These are phyloP conservation scores for Alternaria brassicae DNA, from an alignment of 2,329 filamentous ascomycete species.

Conservation along the genomic window DNA sequence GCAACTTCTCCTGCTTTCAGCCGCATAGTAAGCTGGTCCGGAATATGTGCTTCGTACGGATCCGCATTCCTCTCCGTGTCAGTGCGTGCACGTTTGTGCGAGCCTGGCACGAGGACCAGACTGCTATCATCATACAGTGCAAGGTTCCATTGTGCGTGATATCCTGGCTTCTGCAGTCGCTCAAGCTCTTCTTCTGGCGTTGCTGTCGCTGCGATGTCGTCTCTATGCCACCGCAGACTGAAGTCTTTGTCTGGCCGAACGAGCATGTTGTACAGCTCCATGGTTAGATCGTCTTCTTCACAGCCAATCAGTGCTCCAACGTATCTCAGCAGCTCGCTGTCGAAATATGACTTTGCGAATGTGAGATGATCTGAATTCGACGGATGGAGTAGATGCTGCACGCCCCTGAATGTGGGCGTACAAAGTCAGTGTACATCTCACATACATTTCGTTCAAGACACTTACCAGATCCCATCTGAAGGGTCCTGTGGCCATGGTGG, in stretches of 20 bases:
- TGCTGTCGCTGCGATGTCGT: slow-evolving; percentile 76
- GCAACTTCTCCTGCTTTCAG: slow-evolving; percentile 78
- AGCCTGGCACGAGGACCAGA: slow-evolving; percentile 80
- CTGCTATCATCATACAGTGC: slow-evolving; percentile 74
- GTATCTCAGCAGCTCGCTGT: slow-evolving; percentile 66
- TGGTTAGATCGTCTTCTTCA: slow-evolving; percentile 68
- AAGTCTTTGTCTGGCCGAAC: slow-evolving; percentile 76
- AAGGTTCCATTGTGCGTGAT: slow-evolving; percentile 88
- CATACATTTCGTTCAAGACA: background rate
- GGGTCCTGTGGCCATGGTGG: slow-evolving; percentile 77
- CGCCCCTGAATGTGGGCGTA: slow-evolving; percentile 60
- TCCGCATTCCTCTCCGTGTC: slow-evolving; percentile 70
- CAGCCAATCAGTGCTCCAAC: slow-evolving; percentile 69
- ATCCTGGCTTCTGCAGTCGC: slow-evolving; percentile 66
- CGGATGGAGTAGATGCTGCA: slow-evolving; percentile 84
- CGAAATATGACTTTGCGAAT: slow-evolving; percentile 78
- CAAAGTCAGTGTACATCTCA: background rate
- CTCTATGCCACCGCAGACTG: slow-evolving; percentile 82
- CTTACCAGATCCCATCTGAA: slow-evolving; percentile 70
- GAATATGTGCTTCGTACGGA: slow-evolving; percentile 68
- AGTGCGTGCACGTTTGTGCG: slow-evolving; percentile 75
- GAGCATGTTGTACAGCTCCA: slow-evolving; percentile 89
- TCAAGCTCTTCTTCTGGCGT: slow-evolving; percentile 70
- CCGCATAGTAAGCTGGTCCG: slow-evolving; percentile 69
- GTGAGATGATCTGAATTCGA: slow-evolving; percentile 65